Conservation (phyloP, 352 stramenopile genomes). For the Globisporangium yorkense region DNA sequence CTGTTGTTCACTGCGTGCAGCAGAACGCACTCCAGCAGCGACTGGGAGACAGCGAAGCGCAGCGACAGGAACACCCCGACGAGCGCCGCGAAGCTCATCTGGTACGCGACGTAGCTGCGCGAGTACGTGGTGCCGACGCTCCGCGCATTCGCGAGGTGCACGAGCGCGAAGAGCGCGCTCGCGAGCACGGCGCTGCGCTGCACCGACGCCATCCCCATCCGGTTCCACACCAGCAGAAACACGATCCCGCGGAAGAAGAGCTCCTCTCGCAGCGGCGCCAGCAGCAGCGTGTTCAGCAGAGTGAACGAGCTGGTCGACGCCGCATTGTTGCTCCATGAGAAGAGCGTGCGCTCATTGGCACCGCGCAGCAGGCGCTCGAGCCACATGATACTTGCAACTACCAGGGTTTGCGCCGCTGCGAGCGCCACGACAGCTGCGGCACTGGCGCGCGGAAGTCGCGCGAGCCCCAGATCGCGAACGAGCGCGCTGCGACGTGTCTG, state of each 20-base stretch:
- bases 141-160: constrained; percentile 39
- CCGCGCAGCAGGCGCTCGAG: constrained; percentile 14
- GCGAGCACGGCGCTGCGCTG: constrained; percentile 23
- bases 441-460: neutral
- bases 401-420: neutral
- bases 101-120: constrained; percentile 28
- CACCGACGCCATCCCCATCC: constrained; percentile 16
- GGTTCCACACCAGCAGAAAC: constrained; percentile 39
- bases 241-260: constrained; percentile 60
- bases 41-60: constrained; percentile 25
- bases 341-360: neutral
- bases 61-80: constrained; percentile 46
- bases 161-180: constrained; percentile 36
- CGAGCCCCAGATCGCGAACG: neutral
- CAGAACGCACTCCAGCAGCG: constrained; percentile 43
- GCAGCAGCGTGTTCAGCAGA: constrained; percentile 24
- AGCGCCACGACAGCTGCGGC: neutral
- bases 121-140: constrained; percentile 14
- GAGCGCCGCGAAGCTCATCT: constrained; percentile 33
- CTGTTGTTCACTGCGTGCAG: constrained; percentile 59
- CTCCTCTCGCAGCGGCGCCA: constrained; percentile 49
- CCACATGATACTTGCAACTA: neutral
- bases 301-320: constrained; percentile 4
- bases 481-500: neutral
- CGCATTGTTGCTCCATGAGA: constrained; percentile 6